Evolutionary conservation across 2,329 filamentous ascomycete species (phyloP).

Genomic region (Tolypocladium pustulatum): DNA sequence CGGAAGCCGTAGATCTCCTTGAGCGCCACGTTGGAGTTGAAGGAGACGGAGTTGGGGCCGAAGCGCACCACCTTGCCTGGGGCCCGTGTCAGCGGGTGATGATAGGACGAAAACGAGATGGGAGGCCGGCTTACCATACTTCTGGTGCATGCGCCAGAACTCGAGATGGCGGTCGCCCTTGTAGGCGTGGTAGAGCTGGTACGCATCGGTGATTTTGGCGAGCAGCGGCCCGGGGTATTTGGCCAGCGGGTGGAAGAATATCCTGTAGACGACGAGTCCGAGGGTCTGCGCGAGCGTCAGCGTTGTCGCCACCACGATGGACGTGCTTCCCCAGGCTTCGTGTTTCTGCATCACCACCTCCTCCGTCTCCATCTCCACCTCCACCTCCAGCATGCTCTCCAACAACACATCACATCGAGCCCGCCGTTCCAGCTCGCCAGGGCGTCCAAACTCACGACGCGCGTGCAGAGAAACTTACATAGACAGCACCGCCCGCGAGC

Average conservation of each 20-base stretch:
- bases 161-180: conserved; percentile 66
- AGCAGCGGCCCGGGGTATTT: conserved; percentile 55
- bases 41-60: conserved; percentile 65
- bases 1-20: conserved; percentile 57
- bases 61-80: conserved; percentile 60
- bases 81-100: neutral
- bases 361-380: no score
- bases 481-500: conserved; percentile 23
- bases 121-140: conserved; percentile 45
- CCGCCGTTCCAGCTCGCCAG: no score
- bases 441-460: no score
- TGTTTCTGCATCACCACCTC: no score
- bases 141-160: conserved; percentile 58
- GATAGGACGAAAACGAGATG: neutral
- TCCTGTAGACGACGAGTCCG: conserved; percentile 39
- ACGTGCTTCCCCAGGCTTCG: no score
- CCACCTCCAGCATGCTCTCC: neutral
- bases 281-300: conserved; percentile 17
- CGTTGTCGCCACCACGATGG: neutral
- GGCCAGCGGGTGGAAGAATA: conserved; percentile 54
- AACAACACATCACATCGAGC: no score
- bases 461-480: conserved; percentile 23
- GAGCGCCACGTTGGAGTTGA: conserved; percentile 62
- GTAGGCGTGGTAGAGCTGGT: conserved; percentile 64
- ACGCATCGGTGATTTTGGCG: conserved; percentile 52